A percentile compares a stretch with the other conserved stretches of the same genome.
Evolutionary conservation across 169 alveolate species (phyloP).

Genomic region (Babesia gibsoni): DNA sequence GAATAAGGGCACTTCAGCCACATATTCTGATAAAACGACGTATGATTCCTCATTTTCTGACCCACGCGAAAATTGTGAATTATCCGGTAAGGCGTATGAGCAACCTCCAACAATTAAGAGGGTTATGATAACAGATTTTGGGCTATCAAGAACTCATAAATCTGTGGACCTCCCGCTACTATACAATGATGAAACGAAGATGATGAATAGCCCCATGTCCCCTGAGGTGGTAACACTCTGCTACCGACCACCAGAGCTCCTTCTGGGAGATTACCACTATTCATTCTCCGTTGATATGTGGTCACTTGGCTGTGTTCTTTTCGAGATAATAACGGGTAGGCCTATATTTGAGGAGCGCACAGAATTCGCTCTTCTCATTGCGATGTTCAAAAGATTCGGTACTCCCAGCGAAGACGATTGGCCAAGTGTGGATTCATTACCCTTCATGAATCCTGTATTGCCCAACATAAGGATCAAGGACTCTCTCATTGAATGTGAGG

Average conservation of each 20-base stretch:
- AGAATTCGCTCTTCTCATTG: conserved; percentile 75
- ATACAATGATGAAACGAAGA: conserved; percentile 21
- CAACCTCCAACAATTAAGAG: conserved; percentile 66
- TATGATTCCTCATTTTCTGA: no score
- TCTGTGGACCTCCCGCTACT: conserved; percentile 24
- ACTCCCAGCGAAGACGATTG: conserved; percentile 84
- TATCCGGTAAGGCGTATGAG: no score
- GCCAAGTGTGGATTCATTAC: conserved; percentile 85
- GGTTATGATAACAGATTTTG: conserved; percentile 70
- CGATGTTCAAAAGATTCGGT: conserved; percentile 76
- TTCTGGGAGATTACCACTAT: conserved; percentile 55
- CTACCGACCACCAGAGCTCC: conserved; percentile 77
- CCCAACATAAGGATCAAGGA: conserved; percentile 20
- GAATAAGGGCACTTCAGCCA: no score
- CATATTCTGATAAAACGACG: no score
- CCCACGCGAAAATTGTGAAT: no score
- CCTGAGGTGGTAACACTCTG: conserved; percentile 72
- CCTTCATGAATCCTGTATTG: conserved; percentile 60
- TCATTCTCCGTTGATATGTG: conserved; percentile 69
- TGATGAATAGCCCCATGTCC: conserved; percentile 63
- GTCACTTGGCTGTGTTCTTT: conserved; percentile 73
- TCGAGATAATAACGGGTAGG: conserved; percentile 80
- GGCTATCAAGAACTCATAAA: conserved; percentile 50
- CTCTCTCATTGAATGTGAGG: conserved; percentile 2
- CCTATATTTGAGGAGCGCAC: conserved; percentile 85